Evolutionary conservation across 139 green algal species (phyloP).

Genomic region (Marvania coccoides): DNA sequence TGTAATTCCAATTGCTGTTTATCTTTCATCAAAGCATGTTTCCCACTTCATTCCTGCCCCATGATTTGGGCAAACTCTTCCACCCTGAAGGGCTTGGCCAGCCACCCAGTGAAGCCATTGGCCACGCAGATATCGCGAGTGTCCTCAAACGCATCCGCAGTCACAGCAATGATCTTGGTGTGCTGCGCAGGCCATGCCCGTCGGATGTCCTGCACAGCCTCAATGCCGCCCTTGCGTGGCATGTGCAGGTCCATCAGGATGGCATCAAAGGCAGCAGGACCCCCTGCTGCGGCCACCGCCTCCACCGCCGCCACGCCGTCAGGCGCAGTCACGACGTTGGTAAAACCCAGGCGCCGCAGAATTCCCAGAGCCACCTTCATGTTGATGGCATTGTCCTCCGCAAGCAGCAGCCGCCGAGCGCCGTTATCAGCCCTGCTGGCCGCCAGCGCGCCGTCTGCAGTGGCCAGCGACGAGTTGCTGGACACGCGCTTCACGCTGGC

Average conservation of each 20-base stretch:
- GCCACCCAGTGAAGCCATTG: conserved; percentile 66
- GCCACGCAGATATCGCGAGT: conserved; percentile 58
- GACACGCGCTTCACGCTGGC: not conserved
- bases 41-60: not conserved
- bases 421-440: not conserved
- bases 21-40: not conserved
- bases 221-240: conserved; percentile 70
- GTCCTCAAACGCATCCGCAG: conserved; percentile 74
- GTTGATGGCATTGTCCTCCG: conserved; percentile 80
- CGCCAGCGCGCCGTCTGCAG: not conserved
- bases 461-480: not conserved
- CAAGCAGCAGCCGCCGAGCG: conserved; percentile 50
- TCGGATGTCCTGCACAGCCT: conserved; percentile 47
- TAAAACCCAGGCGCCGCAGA: conserved; percentile 48
- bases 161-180: conserved; percentile 57
- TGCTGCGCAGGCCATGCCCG: conserved; percentile 26
- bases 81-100: conserved; percentile 72
- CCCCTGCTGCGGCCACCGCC: conserved; percentile 36
- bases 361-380: conserved; percentile 67
- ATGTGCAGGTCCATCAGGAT: conserved; percentile 89
- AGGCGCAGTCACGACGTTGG: conserved; percentile 26
- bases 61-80: conserved; percentile 60
- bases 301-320: conserved; percentile 44
- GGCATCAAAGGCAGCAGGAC: conserved; percentile 62
- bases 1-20: not conserved